Conservation (phyloP, 805 yeast species). For the Pachysolen tannophilus region DNA sequence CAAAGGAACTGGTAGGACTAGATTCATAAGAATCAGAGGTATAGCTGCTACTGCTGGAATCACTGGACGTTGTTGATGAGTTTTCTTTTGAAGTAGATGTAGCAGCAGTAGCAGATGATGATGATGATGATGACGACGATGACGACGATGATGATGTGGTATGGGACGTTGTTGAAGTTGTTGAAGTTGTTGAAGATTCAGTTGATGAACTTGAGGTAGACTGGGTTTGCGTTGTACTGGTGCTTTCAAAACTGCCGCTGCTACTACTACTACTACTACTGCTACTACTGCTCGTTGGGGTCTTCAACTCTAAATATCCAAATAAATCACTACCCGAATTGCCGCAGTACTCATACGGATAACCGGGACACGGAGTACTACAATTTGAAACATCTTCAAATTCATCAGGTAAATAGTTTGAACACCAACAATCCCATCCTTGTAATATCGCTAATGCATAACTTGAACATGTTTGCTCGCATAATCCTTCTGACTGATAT, state of each 20-base stretch:
- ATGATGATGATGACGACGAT: conserved; percentile 15
- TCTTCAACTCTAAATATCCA: conserved; percentile 16
- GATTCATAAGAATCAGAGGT: conserved; percentile 4
- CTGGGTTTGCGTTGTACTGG: neutral
- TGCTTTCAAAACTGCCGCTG: neutral
- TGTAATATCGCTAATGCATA: conserved; percentile 39
- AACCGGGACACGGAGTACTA: conserved; percentile 36
- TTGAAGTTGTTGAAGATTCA: conserved; percentile 23
- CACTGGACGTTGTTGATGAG: neutral
- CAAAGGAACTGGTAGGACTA: conserved; percentile 1
- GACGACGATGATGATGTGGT: conserved; percentile 18
- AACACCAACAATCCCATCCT: conserved; percentile 38
- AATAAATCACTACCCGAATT: conserved; percentile 11
- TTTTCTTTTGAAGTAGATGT: conserved; percentile 15
- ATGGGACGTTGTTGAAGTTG: conserved; percentile 22
- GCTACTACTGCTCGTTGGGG: conserved; percentile 2
- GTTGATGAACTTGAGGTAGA: conserved; percentile 4
- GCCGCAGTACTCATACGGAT: conserved; percentile 32
- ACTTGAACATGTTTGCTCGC: conserved; percentile 31
- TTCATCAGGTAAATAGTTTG: conserved; percentile 32
- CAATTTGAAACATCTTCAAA: conserved; percentile 30
- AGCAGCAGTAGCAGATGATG: conserved; percentile 18
- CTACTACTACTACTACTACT: neutral
- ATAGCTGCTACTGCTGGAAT: neutral
- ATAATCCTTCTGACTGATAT: conserved; percentile 32